Evolutionary conservation across 208 protist genomes (phyloP).

Genomic region (Crithidia sp.): DNA sequence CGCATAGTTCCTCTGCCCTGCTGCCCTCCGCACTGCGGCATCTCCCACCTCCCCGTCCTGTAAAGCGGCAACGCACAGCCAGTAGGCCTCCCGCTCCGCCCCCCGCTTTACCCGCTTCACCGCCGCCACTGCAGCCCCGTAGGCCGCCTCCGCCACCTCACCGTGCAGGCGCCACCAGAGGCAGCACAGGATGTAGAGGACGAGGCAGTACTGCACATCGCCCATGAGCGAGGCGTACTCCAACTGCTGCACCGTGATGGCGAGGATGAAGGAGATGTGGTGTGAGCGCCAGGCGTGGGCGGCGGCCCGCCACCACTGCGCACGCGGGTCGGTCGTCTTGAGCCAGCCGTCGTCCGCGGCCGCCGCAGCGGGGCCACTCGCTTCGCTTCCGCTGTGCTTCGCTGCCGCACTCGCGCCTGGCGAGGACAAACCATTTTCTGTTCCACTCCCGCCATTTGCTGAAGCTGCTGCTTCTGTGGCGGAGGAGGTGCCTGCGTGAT

Average conservation of each 20-base stretch:
- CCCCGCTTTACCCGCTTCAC: background rate
- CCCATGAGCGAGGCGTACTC: constrained; percentile 82
- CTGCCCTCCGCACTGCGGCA: background rate
- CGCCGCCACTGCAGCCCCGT: constrained; percentile 4
- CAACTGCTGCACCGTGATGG: constrained; percentile 60
- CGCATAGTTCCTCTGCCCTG: background rate
- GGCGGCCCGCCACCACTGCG: constrained; percentile 70
- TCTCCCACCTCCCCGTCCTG: background rate
- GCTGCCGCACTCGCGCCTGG: background rate
- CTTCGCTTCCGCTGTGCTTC: background rate
- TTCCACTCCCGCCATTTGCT: too few relatives aligned
- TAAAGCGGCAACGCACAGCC: background rate
- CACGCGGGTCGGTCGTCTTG: constrained; percentile 46
- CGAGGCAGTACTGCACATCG: constrained; percentile 83
- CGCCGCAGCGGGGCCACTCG: background rate
- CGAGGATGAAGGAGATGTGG: constrained; percentile 50
- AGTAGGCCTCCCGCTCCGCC: background rate
- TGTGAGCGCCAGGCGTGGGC: constrained; percentile 74
- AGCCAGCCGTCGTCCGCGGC: background rate
- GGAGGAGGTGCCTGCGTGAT: too few relatives aligned
- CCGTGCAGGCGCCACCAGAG: constrained; percentile 82
- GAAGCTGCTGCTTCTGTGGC: too few relatives aligned
- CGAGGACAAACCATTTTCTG: too few relatives aligned
- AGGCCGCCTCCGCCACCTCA: constrained; percentile 33
- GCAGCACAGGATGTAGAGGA: constrained; percentile 78